A percentile compares a stretch with the other conserved stretches of the same genome.
Conservation (phyloP, 1,284 basidiomycete species). For the Tilletia setariae region DNA sequence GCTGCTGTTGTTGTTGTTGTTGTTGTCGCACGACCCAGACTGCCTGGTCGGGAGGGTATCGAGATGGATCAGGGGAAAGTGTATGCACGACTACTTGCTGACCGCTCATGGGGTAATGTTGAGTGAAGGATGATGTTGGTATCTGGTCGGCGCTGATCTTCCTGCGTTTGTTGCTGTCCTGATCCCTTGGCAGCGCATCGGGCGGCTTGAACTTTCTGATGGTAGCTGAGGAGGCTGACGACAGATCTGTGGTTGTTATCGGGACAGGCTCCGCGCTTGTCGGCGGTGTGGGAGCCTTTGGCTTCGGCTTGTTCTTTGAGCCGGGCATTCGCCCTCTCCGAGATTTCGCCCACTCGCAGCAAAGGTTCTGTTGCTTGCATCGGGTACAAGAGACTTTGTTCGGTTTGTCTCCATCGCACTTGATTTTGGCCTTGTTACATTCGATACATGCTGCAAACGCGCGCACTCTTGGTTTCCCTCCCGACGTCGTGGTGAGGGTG, state of each 20-base stretch:
- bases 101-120: no score
- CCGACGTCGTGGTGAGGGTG: background rate
- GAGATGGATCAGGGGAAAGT: no score
- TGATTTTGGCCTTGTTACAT: constrained; percentile 14
- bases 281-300: background rate
- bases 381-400: background rate
- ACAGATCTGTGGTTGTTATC: no score
- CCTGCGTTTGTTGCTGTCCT: background rate
- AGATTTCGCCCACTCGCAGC: constrained; percentile 5
- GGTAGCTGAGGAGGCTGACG: no score
- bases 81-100: background rate
- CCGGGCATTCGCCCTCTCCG: background rate
- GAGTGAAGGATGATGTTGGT: background rate
- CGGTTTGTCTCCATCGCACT: constrained; percentile 14
- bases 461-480: constrained; percentile 6
- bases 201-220: background rate
- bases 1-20: background rate
- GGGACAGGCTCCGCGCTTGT: no score
- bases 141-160: background rate
- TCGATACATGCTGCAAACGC: constrained; percentile 13
- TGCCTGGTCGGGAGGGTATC: no score
- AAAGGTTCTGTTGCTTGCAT: background rate
- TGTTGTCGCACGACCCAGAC: no score
- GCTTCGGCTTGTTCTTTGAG: constrained; percentile 7
- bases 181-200: background rate